Base-by-base conservation (phyloP, 371 early-diverging fungal genomes). In the Mucor circinelloides region DNA sequence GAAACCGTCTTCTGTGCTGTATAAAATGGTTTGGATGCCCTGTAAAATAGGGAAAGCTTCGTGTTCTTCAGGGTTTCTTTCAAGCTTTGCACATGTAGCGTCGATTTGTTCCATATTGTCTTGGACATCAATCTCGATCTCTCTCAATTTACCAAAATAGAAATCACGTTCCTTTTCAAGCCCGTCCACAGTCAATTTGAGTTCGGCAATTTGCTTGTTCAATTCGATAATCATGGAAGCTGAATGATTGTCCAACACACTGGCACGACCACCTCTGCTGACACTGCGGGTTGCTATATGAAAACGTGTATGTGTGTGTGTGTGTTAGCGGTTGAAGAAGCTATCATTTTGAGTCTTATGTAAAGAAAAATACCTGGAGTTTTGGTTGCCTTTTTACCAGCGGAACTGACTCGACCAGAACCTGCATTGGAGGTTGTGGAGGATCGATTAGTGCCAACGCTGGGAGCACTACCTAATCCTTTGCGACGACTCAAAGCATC, bases 81-180 rank as follows among this genome's bases (percentile, higher is more conserved):
- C 66, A 7, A 50, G 31, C 21, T 74, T 80, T n/a, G 66, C 66
- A 40, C 61, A 54, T 2, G 70, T 66, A 2, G 48, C 44, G 21
- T 72, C 76, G 0, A 83, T 77, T 38, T 76, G 78, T 44, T 90
- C 88, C 32, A 91, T 46, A 30, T 86, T 84, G 46, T 90, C 86
- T 82, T 97, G 97, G 8, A 95, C 89, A 57, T 91, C 79, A 34
- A 97, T 87, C 72, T 98, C 98, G 72, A 98, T 94, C 60, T 95
- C 95, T 48, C 97, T 82, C 67, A 98, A 80, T 78, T 97, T 97
- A 42, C 84, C 77, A 72, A 95, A 98, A 75, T 98, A 98, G 72
- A 97, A 98, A 69, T 98, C 97, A 34, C 98, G 88, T 77, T 98
- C 97, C 82, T 93, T 94, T 77, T 97, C 96, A 48, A 95, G 86